Evolutionary conservation across 495 filamentous ascomycete genomes (phyloP), one percentile per base, ranked within the genome.

Genomic region (Annulohypoxylon moriforme): DNA sequence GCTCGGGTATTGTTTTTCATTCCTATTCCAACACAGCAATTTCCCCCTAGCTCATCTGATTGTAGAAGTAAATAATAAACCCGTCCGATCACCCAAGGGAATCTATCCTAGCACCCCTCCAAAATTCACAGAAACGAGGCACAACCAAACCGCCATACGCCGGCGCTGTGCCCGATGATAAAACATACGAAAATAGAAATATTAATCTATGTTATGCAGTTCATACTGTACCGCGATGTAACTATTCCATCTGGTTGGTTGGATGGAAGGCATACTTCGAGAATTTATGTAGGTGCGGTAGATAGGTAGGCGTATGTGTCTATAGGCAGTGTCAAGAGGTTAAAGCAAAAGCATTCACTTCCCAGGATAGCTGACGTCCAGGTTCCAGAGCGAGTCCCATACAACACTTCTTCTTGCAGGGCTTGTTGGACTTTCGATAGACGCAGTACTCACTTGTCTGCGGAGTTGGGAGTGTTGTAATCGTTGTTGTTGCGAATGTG

Each of bases 341-440:
- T 64, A 46, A 46, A 50, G 20, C 22, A 59, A 50, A 27, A 27
- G 40, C 24, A 46, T 72, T 44, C 71, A 76, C 24, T 74, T 77
- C 42, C 75, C 77, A 13, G 79, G 81, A 68, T 82, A 82, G 53
- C 75, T 80, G 16, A 83, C 75, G 67, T 87, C 85, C 36, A 86
- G 47, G 40, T 77, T 82, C 85, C 86, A 88, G n/a, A 88, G 78
- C 14, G 81, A 80, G 68, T 86, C 85, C 86, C 85, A 87, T 9
- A 87, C 82, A 8, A 86, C 74, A 18, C 81, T 85, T 71, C 71
- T 81, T 65, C 78, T 82, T 9, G 60, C 67, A 3, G 81, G 83
- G n/a, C 60, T 74, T 1, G 80, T 81, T 16, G 80, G 82, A n/a
- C 57, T 73, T 4, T 71, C 77, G 14, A 71, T 36, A 7, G 76